phyloP scores from a whole-genome alignment of 768 basidiomycete species.

The Mycena albidolilacea region DNA sequence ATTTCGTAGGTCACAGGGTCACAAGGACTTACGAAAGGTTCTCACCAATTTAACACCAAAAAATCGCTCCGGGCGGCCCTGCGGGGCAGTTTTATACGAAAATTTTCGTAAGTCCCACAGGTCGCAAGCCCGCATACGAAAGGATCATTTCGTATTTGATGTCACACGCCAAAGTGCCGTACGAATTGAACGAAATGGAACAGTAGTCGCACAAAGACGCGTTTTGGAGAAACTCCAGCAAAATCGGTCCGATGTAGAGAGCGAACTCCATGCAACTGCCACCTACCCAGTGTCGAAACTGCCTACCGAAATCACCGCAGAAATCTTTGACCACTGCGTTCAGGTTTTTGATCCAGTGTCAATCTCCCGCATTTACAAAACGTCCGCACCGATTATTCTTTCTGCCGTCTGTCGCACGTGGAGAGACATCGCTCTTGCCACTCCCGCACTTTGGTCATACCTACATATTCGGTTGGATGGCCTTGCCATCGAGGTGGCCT shows the following conservation, averaged over 20 bases:
- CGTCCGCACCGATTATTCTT: neutral
- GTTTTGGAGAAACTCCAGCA: neutral
- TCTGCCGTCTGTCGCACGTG: neutral
- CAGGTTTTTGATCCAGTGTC: neutral
- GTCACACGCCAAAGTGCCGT: too few species aligned
- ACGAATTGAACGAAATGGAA: neutral
- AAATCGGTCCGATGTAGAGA: neutral
- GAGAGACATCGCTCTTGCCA: conserved; percentile 3
- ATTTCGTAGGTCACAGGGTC: too few species aligned
- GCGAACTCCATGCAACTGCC: neutral
- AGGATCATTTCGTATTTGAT: too few species aligned
- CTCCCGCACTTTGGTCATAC: conserved; percentile 1
- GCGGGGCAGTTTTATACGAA: too few species aligned
- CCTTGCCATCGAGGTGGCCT: neutral
- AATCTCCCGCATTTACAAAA: neutral
- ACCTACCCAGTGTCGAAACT: neutral
- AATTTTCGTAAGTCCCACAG: too few species aligned
- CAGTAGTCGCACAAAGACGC: neutral
- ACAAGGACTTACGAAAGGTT: too few species aligned
- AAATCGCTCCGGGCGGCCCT: too few species aligned
- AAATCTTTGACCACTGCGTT: conserved; percentile 9
- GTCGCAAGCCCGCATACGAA: too few species aligned
- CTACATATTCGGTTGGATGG: neutral
- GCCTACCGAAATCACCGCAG: neutral
- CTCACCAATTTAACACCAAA: too few species aligned